A percentile compares a stretch with the other conserved stretches of the same genome.
Evolutionary conservation across 2,329 filamentous ascomycete genomes (phyloP).

Genomic region (Arachnomyces sp.): DNA sequence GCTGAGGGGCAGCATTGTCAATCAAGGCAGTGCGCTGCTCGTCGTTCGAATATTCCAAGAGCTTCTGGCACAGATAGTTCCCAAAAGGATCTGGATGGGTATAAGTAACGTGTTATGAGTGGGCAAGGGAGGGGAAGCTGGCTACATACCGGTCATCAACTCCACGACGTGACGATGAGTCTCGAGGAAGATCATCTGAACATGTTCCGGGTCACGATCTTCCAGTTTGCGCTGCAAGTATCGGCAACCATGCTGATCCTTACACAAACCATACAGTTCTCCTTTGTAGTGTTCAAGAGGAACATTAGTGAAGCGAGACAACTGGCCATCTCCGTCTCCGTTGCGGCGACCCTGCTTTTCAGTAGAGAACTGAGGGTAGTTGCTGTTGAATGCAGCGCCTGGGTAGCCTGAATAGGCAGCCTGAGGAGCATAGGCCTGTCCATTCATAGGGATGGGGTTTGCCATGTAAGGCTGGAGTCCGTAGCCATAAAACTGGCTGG

Average conservation of each 20-base stretch:
- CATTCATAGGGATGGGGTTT: constrained; percentile 29
- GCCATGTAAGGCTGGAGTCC: constrained; percentile 51
- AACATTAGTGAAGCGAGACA: constrained; percentile 76
- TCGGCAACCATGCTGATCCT: constrained; percentile 95
- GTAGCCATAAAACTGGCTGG: constrained; percentile 43
- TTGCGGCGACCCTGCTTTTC: constrained; percentile 62
- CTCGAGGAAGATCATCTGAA: constrained; percentile 91
- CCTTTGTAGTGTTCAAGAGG: constrained; percentile 73
- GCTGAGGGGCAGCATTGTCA: constrained; percentile 75
- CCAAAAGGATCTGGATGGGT: constrained; percentile 70
- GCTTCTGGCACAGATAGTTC: constrained; percentile 98
- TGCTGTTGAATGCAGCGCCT: constrained; percentile 35
- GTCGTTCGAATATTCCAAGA: constrained; percentile 90
- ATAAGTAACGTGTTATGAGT: constrained; percentile 7
- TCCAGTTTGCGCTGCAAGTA: constrained; percentile 97
- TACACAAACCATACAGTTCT: constrained; percentile 84
- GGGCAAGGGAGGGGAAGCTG: constrained; percentile 11
- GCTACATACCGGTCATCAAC: constrained; percentile 70
- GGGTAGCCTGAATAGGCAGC: constrained; percentile 47
- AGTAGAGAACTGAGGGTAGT: constrained; percentile 21
- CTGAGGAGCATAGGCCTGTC: constrained; percentile 45
- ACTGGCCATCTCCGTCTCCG: constrained; percentile 46
- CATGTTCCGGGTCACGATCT: constrained; percentile 71
- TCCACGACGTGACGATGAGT: constrained; percentile 91
- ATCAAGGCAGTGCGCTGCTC: constrained; percentile 91